A percentile compares a stretch with the other conserved stretches of the same genome.
Evolutionary conservation across 176 grass and related monocot genomes (phyloP).

Genomic region (Thalia dealbata): DNA sequence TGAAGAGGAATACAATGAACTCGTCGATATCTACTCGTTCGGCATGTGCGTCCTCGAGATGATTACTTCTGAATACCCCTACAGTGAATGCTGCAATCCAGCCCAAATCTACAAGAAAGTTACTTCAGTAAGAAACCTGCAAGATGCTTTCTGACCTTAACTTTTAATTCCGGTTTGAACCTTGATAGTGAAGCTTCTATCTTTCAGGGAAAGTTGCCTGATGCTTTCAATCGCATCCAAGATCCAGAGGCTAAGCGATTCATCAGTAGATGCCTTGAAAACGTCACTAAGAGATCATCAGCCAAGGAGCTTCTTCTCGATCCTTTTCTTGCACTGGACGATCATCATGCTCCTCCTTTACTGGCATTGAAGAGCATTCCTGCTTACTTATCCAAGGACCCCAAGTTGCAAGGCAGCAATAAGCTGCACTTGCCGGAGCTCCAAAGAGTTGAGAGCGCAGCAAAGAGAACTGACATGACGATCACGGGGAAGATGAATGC

Average conservation of each 20-base stretch:
- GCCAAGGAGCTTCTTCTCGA: constrained; percentile 61
- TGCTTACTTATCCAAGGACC: background rate
- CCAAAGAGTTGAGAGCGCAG: background rate
- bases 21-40: constrained; percentile 75
- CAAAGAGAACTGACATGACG: constrained; percentile 39
- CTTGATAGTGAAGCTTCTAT: background rate
- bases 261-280: constrained; percentile 44
- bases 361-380: background rate
- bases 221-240: constrained; percentile 43
- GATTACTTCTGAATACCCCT: constrained; percentile 70
- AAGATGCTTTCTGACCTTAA: background rate
- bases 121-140: constrained; percentile 30
- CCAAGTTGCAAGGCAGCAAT: background rate
- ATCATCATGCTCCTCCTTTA: constrained; percentile 2
- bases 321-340: constrained; percentile 51
- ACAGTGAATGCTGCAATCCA: constrained; percentile 74
- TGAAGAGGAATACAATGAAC: constrained; percentile 73
- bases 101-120: constrained; percentile 99
- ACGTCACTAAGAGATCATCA: constrained; percentile 37
- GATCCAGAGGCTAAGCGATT: constrained; percentile 46
- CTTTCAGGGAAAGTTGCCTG: constrained; percentile 56
- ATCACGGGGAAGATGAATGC: constrained; percentile 85
- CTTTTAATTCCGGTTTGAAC: background rate
- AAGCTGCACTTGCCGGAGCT: background rate
- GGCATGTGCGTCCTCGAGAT: constrained; percentile 98